Conservation (phyloP, 352 stramenopile species). For the Phytophthora foliorum region DNA sequence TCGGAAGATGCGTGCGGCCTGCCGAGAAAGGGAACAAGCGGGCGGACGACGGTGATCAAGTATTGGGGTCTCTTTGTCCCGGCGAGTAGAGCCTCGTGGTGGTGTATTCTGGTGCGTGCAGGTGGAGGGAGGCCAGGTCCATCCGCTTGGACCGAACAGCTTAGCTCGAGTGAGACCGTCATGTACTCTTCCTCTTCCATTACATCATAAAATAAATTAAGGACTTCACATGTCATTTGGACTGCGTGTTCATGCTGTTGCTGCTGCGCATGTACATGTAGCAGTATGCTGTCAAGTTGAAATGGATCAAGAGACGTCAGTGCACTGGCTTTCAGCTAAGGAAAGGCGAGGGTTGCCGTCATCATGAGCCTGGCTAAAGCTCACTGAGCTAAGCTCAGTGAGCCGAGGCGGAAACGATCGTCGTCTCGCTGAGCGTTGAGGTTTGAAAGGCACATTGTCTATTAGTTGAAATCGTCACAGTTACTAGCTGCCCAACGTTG, state of each 20-base stretch:
- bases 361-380: conserved; percentile 10
- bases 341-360: conserved; percentile 25
- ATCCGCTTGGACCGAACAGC: conserved; percentile 22
- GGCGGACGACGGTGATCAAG: conserved; percentile 14
- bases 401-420: conserved; percentile 9
- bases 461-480: conserved; percentile 34
- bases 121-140: conserved; percentile 12
- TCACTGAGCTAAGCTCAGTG: neutral
- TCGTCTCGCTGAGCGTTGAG: neutral
- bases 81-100: conserved; percentile 31
- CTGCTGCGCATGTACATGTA: too few species aligned
- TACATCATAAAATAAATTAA: conserved; percentile 60
- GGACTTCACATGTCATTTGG: conserved; percentile 35
- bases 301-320: too few species aligned
- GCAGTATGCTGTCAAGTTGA: too few species aligned
- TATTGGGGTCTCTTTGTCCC: conserved; percentile 21
- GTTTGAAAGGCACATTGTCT: conserved; percentile 38
- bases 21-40: conserved; percentile 21
- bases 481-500: conserved; percentile 9
- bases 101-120: conserved; percentile 43
- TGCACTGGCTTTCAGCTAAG: conserved; percentile 18
- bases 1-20: conserved; percentile 28
- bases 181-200: conserved; percentile 39
- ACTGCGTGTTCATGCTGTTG: neutral
- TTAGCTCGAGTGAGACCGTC: conserved; percentile 36